phyloP scores from a whole-genome alignment of 495 filamentous ascomycete species.

The Cercophora sp. region DNA sequence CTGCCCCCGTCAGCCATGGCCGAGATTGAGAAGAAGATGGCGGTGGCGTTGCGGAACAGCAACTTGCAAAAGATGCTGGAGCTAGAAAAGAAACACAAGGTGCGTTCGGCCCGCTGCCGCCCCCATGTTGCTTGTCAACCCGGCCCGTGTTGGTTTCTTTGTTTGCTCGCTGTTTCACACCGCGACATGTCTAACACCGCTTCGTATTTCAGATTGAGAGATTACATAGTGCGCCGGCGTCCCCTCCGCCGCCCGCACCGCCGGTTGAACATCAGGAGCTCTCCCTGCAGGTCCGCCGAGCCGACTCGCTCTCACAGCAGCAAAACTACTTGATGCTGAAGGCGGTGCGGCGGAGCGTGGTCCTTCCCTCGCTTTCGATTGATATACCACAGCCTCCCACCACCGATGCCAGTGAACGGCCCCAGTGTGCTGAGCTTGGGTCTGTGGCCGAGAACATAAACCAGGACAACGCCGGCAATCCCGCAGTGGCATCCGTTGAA shows the following conservation, averaged over 20 bases:
- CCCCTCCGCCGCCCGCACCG: conserved; percentile 11
- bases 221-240: conserved; percentile 14
- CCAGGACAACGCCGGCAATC: conserved; percentile 1
- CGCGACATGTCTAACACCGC: conserved; percentile 22
- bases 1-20: conserved; percentile 25
- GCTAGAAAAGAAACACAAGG: conserved; percentile 50
- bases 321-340: conserved; percentile 39
- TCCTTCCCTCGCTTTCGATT: conserved; percentile 39
- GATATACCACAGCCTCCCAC: conserved; percentile 34
- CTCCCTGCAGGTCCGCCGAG: conserved; percentile 20
- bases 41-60: conserved; percentile 31
- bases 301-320: conserved; percentile 22
- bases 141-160: conserved; percentile 15
- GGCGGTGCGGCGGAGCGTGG: conserved; percentile 34
- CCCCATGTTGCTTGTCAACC: conserved; percentile 9
- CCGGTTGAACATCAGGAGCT: conserved; percentile 10
- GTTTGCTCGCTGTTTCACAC: conserved; percentile 22
- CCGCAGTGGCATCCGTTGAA: conserved; percentile 13
- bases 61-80: conserved; percentile 50
- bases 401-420: neutral
- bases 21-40: conserved; percentile 19
- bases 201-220: conserved; percentile 22
- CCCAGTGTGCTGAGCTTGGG: conserved; percentile 1
- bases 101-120: conserved; percentile 24
- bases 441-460: neutral